phyloP scores from a whole-genome alignment of 1,284 basidiomycete genomes.

The Tylopilus sp. region DNA sequence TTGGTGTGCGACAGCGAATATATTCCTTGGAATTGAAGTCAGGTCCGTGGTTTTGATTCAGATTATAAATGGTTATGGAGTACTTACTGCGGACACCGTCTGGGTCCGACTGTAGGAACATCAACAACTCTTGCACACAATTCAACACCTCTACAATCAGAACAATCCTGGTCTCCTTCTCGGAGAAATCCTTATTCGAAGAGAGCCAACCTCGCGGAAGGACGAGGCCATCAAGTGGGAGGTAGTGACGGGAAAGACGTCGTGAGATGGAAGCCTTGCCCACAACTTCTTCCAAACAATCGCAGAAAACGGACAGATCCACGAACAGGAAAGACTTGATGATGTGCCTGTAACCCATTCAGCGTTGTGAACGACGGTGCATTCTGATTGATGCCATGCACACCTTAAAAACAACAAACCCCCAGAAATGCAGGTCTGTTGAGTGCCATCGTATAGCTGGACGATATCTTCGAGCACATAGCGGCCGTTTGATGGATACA shows the following conservation, averaged over 20 bases:
- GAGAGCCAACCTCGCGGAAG: constrained; percentile 49
- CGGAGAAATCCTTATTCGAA: constrained; percentile 25
- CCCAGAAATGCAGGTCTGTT: constrained; percentile 23
- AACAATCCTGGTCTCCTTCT: constrained; percentile 17
- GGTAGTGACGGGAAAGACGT: constrained; percentile 16
- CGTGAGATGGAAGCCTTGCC: constrained; percentile 37
- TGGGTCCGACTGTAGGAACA: constrained; percentile 13
- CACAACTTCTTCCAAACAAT: constrained; percentile 44
- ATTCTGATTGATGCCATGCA: not conserved
- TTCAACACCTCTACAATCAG: constrained; percentile 10
- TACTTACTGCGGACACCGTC: constrained; percentile 12
- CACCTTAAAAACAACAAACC: constrained; percentile 29
- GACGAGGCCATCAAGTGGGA: constrained; percentile 40
- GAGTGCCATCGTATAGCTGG: constrained; percentile 14
- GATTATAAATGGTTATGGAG: not conserved
- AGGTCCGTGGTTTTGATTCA: not conserved
- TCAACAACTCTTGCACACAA: constrained; percentile 13
- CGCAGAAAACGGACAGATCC: constrained; percentile 44
- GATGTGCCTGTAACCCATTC: constrained; percentile 38
- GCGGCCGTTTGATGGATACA: constrained; percentile 7
- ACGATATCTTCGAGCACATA: constrained; percentile 40
- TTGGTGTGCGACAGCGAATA: constrained; percentile 18
- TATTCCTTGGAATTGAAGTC: constrained; percentile 6
- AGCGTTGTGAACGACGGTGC: not conserved
- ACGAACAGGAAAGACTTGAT: constrained; percentile 34